Evolutionary conservation across 1,139 yeast species (phyloP).

Genomic region (Suhomyces panamericanus): DNA sequence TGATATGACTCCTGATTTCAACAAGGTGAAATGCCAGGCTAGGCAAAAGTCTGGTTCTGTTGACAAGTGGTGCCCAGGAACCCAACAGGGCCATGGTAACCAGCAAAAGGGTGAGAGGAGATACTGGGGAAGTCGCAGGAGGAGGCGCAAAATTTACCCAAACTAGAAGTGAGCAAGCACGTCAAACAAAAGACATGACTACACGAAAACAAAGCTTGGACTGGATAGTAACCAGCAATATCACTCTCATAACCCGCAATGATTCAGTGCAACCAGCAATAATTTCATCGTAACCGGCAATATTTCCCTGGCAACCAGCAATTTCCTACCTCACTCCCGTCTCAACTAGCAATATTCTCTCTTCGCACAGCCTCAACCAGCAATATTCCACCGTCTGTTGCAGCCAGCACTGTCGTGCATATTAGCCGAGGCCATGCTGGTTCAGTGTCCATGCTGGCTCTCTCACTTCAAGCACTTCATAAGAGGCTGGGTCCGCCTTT

Average conservation of each 20-base stretch:
- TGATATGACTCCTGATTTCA: no score
- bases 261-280: not conserved
- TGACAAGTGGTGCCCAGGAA: not conserved
- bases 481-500: not conserved
- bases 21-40: no score
- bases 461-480: not conserved
- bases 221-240: no score
- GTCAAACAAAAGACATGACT: no score
- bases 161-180: not conserved
- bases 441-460: not conserved
- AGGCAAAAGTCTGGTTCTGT: not conserved
- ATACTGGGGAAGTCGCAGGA: not conserved
- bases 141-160: not conserved
- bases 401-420: no score
- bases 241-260: not conserved
- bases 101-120: not conserved
- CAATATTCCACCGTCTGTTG: no score
- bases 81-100: not conserved
- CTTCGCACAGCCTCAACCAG: no score
- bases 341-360: no score
- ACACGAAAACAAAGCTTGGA: no score
- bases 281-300: not conserved
- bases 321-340: no score
- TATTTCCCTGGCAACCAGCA: not conserved
- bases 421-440: not conserved